Conservation (phyloP, 108 stramenopile genomes). For the Fragilariopsis cylindrus region DNA sequence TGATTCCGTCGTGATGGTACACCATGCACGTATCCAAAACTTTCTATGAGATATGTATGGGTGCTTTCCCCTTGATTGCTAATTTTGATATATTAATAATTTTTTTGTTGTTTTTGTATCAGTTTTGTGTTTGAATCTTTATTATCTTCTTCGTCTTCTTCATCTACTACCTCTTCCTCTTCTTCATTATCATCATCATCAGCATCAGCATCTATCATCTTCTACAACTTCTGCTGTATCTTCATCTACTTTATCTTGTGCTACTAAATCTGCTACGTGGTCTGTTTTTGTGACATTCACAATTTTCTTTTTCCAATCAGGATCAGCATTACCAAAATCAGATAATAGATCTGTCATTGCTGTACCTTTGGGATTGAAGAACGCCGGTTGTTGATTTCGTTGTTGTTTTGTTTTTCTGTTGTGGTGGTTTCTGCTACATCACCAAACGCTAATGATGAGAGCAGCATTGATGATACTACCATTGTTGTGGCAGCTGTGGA, state of each 20-base stretch:
- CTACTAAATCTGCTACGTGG: background rate
- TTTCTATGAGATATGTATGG: slow-evolving; percentile 70
- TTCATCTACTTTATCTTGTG: background rate
- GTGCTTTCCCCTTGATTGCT: slow-evolving; percentile 65
- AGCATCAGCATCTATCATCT: background rate
- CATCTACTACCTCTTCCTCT: background rate
- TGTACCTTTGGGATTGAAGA: background rate
- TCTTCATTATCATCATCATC: background rate
- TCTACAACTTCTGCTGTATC: background rate
- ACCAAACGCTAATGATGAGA: background rate
- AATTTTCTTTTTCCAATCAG: slow-evolving; percentile 53
- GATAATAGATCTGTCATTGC: slow-evolving; percentile 51
- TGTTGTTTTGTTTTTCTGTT: background rate
- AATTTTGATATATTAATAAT: slow-evolving; percentile 18
- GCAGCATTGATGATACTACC: slow-evolving; percentile 21
- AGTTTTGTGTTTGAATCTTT: background rate
- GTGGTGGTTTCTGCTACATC: background rate
- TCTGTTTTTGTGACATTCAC: background rate
- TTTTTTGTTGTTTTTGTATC: background rate
- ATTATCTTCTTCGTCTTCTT: background rate
- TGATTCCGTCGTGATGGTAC: slow-evolving; percentile 37
- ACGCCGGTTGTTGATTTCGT: background rate
- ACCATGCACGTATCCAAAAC: slow-evolving; percentile 79
- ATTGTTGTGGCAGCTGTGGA: slow-evolving; percentile 34
- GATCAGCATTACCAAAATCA: slow-evolving; percentile 78